Base-by-base conservation (phyloP, 352 stramenopile species). In the Phytopythium litorale region DNA sequence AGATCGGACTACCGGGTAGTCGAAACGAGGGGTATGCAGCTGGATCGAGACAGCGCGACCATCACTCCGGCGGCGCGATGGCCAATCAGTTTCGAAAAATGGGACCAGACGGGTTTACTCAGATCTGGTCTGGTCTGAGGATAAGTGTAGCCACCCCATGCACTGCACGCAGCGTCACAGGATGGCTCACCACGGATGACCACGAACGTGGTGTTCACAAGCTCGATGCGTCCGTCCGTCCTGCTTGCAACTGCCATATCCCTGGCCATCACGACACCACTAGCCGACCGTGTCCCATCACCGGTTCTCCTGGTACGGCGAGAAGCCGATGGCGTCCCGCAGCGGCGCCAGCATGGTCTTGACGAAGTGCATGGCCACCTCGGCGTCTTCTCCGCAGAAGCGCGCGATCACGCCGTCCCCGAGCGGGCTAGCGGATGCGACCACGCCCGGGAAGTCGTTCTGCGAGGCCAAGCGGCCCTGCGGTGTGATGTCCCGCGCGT, bases 381-480 rank as follows among this genome's bases (percentile, higher is more conserved):
- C 87, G 4, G 75, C 75, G 54, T 89, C 81, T 45, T 80, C 70
- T 15, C 74, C 78, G 58, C 75, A 87, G 42, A 95, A 88, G 32
- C 87, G 83, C 21, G 91, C 73, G 55, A 93, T 89, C 12, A 89
- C 83, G 28, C 83, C 80, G 45, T 81, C 75, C 7, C 46, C 28
- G n/a, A 95, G 63, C 2, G 84, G 79, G 64, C 87, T 95, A 49
- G 86, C 79, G n/a, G 84, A 91, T 5, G 81, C 71, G 43, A 90
- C 78, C 12, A 95, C 83, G 11, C 76, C 77, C 0, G 69, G 60
- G 58, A 78, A 82, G 0, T 75, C 76, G 49, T 73, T 75, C 11
- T 72, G 63, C 33, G 79, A 68, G 7, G 70, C 64, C 32, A 92
- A 71, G 0, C 81, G 81, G 2, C 84, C 85, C 65, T 89, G 81